Evolutionary conservation across 1,139 yeast species (phyloP), one percentile per base, ranked within the genome.

Genomic region (Protomyces macrosporus): DNA sequence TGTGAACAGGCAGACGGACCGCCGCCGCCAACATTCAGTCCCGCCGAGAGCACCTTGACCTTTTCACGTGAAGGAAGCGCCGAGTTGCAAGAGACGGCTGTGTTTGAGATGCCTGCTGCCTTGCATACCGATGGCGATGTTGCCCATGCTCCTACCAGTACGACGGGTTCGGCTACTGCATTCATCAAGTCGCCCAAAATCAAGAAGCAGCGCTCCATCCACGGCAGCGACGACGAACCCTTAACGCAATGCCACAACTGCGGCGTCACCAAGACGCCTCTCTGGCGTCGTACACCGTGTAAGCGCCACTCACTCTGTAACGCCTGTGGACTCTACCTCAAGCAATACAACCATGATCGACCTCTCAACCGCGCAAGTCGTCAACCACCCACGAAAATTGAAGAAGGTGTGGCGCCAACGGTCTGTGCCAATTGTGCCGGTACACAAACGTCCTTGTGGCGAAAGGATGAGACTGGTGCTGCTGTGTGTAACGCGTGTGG

Each of bases 401-500:
- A 63, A 32, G 56, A 59, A 40, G 37, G 30, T 34, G 35, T 33
- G 32, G 30, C 53, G 34, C 40, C 54, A 6, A 35, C 45, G 33
- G 56, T 55, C 32, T 66, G 67, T 53, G 55, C 63, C 37, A 89
- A 89, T 75, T 89, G 96, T 76, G 85, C 84, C 9, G 86, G 93
- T 23, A 87, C 93, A 6, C 86, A 88, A 68, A 89, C 96, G 0
- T 96, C 96, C 0, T 77, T 89, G 14, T 89, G 96, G 96, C 79
- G 96, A 71, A 78, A 96, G 69, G 91, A 88, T 70, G 90, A 85
- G 66, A 81, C 79, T 5, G 96, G 96, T 0, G 84, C 86, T 69
- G 50, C 53, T 42, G 87, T 88, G 45, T 89, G 96, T 77, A 89
- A 89, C 72, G 96, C 96, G 0, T 88, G 96, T 76, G 96, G 96